Evolutionary conservation across 768 basidiomycete genomes (phyloP).

Genomic region (Tylopilus intermedius): DNA sequence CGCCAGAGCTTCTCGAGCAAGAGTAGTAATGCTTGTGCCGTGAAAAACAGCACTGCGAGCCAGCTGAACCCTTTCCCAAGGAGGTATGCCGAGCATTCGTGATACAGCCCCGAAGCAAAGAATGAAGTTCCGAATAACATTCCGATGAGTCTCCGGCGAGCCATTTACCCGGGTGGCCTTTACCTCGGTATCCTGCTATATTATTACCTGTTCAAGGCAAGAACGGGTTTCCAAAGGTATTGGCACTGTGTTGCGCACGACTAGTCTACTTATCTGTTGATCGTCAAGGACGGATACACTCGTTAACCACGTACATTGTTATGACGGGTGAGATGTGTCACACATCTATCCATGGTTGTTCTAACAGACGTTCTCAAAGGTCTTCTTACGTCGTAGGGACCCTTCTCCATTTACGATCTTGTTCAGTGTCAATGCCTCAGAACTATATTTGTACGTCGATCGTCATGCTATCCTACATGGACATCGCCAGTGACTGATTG

Average conservation of each 20-base stretch:
- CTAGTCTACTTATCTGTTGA: background rate
- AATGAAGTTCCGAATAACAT: constrained; percentile 65
- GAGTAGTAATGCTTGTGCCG: constrained; percentile 57
- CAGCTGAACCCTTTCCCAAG: constrained; percentile 59
- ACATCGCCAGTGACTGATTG: background rate
- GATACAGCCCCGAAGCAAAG: constrained; percentile 70
- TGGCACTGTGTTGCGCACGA: background rate
- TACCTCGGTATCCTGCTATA: constrained; percentile 47
- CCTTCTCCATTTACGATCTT: background rate
- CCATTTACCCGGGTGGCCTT: constrained; percentile 35
- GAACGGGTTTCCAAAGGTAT: constrained; percentile 49
- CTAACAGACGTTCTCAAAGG: constrained; percentile 31
- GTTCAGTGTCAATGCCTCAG: constrained; percentile 46
- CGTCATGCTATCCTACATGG: no score
- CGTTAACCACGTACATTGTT: constrained; percentile 46
- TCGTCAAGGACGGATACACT: constrained; percentile 46
- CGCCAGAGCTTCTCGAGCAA: constrained; percentile 60
- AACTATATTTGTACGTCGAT: constrained; percentile 33
- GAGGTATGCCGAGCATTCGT: constrained; percentile 62
- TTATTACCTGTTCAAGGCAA: constrained; percentile 43
- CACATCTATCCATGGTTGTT: constrained; percentile 1
- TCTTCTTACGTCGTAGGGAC: constrained; percentile 34
- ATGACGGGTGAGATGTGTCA: constrained; percentile 44
- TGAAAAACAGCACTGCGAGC: constrained; percentile 60
- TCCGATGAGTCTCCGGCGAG: no score